Percentiles rank a stretch among this genome's conserved stretches.
Evolutionary conservation across 1,139 yeast species (phyloP).

Genomic region (Debaryomyces fabryi): DNA sequence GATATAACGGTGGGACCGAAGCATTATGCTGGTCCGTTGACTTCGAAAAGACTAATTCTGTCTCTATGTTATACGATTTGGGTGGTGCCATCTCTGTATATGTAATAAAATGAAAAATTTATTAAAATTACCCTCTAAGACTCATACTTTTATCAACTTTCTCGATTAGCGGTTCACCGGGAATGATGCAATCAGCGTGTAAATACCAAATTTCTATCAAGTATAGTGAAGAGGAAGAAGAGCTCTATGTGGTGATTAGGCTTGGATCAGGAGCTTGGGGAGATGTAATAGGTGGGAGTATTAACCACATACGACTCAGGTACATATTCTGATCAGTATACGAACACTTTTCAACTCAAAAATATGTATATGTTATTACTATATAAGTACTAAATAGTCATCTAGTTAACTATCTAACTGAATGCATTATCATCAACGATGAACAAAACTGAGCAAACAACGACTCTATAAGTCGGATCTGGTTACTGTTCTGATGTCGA

Average conservation of each 20-base stretch:
- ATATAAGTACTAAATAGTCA: slow-evolving; percentile 2
- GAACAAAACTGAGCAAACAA: not conserved
- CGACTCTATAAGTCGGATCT: slow-evolving; percentile 32
- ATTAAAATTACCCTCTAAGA: not conserved
- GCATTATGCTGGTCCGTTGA: slow-evolving; percentile 77
- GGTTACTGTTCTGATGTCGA: slow-evolving; percentile 59
- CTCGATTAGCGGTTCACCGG: slow-evolving; percentile 8
- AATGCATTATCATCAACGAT: slow-evolving; percentile 3
- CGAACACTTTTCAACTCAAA: not conserved
- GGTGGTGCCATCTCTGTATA: slow-evolving; percentile 24
- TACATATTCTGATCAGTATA: too few species aligned
- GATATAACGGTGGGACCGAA: slow-evolving; percentile 86
- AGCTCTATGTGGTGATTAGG: too few species aligned
- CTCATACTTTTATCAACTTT: slow-evolving; percentile 1
- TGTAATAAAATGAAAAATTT: not conserved
- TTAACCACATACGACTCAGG: too few species aligned
- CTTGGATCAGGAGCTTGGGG: too few species aligned
- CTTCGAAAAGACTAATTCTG: slow-evolving; percentile 71
- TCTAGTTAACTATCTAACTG: slow-evolving; percentile 3
- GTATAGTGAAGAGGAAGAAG: not conserved
- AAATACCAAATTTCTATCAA: not conserved
- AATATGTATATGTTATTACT: slow-evolving; percentile 4
- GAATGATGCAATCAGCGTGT: slow-evolving; percentile 12
- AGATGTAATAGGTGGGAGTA: too few species aligned
- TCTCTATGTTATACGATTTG: slow-evolving; percentile 56